Evolutionary conservation across 257 asterid genomes (phyloP), one percentile per base, ranked within the genome.

Genomic region (Voacanga thouarsii): DNA sequence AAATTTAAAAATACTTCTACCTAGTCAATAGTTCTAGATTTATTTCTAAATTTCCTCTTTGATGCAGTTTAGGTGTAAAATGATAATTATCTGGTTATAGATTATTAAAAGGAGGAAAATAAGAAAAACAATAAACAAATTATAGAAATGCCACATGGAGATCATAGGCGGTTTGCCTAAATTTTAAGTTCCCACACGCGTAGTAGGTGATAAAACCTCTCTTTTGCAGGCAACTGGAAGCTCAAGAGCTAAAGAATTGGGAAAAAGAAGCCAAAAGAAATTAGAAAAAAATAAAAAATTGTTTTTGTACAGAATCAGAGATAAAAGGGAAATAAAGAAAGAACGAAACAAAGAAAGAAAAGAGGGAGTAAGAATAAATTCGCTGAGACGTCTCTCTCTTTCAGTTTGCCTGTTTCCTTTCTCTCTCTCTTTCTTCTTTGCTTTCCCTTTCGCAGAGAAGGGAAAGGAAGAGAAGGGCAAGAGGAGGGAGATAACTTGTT

Each of bases 371-470:
- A 79, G 73, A 75, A 80, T 75, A 80, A 82, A 88, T 84, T 86
- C 86, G 85, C 79, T 83, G 75, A n/a, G 63, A 44, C 89, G 83
- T 80, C 85, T 85, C 87, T 80, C 80, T 69, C 84, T 68, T 82
- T 67, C 57, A 81, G 68, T 80, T 47, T 44, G 12, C 70, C 83
- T 79, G 80, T 79, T 83, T 60, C 78, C 84, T 72, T 75, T 71
- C 79, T 80, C 90, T 81, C 90, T 81, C 82, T 80, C 89, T 87
- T 84, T 84, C 85, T 87, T 83, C 89, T 83, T 90, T 85, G 84
- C 89, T 79, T 86, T 71, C 73, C 69, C 77, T 53, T 53, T 43
- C 77, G 88, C 87, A 81, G 82, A 87, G 86, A 83, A 88, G 89
- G 72, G 90, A 82, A 85, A 2, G 37, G 37, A 33, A 33, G 37